Base-by-base conservation (phyloP, 1,284 basidiomycete species). In the Phellinidium pouzarii region DNA sequence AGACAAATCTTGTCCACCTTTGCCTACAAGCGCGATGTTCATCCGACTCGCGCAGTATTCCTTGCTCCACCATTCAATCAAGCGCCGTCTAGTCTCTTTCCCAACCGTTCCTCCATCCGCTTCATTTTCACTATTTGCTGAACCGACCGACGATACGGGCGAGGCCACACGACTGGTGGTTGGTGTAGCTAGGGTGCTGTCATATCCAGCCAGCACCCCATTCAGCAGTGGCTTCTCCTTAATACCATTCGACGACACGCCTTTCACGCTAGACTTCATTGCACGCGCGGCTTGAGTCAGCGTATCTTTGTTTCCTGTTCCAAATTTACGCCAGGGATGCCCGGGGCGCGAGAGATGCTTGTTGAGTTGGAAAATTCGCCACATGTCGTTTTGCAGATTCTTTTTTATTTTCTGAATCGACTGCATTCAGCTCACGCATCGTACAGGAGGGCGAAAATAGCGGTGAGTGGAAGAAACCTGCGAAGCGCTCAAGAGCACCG, bases 391-490 rank as follows among this genome's bases (percentile, higher is more conserved):
- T 69, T 98, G 95, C 48, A 93, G 79, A 66, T 99, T 99, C 76
- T 99, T 99, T n/a, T 75, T 93, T 94, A 77, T 99, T 90, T 66
- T 99, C 96, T 1, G 94, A 97, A 66, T 99, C 89, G 34, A 99
- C 96, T 1, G 96, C 96, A 60, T 94, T 94, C 59, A 98, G 82
- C 70, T 99, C 96, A 44, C 96, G 82, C 50, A 88, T 82, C 0
- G 95, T 95, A 66, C 95, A 95, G 14, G 90, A 91, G 0, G 88
- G 81, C 9, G 90, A 74, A 65, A 99, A 99, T 48, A 96, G 78
- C 0, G 96, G 96, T 37, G 84, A 87, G 61, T 91, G 87, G 72
- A 99, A 99, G 75, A 99, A 99, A 2, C 85, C 87, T 0, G 94
- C 79, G 68, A 99, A 99, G 26, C 94, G 87, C 60, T 91, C 81